Percentiles rank a stretch among this genome's conserved stretches.
phyloP scores from a whole-genome alignment of 78 protist genomes.

The Ministeria vibrans region DNA sequence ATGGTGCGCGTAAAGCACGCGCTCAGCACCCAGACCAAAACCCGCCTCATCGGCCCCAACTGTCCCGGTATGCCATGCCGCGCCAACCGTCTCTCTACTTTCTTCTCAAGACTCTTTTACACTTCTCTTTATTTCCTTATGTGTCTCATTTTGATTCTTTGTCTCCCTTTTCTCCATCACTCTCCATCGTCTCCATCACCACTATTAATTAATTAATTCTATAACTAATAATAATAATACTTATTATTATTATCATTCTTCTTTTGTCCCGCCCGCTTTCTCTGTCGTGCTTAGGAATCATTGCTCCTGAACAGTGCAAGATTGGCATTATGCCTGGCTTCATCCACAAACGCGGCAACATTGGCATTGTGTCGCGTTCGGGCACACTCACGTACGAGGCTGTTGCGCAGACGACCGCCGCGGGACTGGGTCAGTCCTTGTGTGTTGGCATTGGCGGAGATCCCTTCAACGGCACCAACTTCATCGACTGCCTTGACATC shows the following conservation, averaged over 20 bases:
- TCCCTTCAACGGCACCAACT: constrained; percentile 99
- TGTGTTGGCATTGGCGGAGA: constrained; percentile 99
- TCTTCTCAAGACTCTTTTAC: no score
- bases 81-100: no score
- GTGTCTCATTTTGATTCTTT: no score
- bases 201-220: no score
- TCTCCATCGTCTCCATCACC: no score
- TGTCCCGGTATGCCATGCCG: no score
- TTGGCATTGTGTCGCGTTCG: constrained; percentile 95
- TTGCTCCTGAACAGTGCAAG: constrained; percentile 98
- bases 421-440: constrained; percentile 92
- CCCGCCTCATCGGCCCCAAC: constrained; percentile 84
- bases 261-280: no score
- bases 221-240: no score
- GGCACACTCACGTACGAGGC: constrained; percentile 99
- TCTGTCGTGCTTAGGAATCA: constrained; percentile 98
- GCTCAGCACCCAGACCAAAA: constrained; percentile 61
- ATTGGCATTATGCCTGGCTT: constrained; percentile 99
- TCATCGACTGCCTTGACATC: constrained; percentile 85
- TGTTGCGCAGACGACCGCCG: constrained; percentile 93
- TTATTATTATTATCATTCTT: no score
- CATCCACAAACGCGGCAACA: constrained; percentile 92
- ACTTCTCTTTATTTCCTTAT: no score
- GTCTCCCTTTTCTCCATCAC: no score
- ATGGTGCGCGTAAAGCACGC: constrained; percentile 62